Conservation (phyloP, 2,329 filamentous ascomycete genomes). For the Clarireedia sp. region DNA sequence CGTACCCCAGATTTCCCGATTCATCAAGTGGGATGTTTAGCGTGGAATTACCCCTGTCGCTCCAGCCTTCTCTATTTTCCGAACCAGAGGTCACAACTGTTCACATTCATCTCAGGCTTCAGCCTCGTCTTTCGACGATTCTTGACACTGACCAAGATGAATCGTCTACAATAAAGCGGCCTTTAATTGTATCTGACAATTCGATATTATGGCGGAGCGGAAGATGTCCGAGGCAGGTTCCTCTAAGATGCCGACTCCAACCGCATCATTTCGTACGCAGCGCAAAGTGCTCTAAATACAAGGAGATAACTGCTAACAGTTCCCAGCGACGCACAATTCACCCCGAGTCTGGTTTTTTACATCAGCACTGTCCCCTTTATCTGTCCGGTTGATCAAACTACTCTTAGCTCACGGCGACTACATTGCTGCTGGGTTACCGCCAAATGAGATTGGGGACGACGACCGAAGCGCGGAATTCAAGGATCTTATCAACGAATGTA, state of each 20-base stretch:
- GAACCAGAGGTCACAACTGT: no score
- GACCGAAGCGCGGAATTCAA: conserved; percentile 72
- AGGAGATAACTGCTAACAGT: conserved; percentile 9
- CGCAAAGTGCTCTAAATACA: background rate
- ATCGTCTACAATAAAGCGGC: background rate
- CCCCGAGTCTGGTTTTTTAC: conserved; percentile 93
- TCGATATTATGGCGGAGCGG: conserved; percentile 35
- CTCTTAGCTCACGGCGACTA: conserved; percentile 88
- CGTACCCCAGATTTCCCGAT: conserved; percentile 5
- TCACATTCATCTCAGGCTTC: no score
- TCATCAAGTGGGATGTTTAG: conserved; percentile 5
- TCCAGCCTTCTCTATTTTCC: background rate
- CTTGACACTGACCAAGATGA: no score
- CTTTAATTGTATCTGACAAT: background rate
- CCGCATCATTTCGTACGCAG: conserved; percentile 25
- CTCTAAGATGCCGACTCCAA: conserved; percentile 23
- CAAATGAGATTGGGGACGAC: conserved; percentile 69
- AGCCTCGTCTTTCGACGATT: no score
- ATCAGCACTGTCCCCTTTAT: conserved; percentile 75
- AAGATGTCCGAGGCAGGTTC: conserved; percentile 38
- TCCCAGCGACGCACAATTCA: conserved; percentile 51
- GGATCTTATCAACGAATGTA: conserved; percentile 65
- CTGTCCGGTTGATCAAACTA: conserved; percentile 71
- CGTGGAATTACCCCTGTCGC: background rate
- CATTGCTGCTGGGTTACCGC: conserved; percentile 75